Conservation (phyloP, 169 alveolate species). For the Cryptosporidium meleagridis region DNA sequence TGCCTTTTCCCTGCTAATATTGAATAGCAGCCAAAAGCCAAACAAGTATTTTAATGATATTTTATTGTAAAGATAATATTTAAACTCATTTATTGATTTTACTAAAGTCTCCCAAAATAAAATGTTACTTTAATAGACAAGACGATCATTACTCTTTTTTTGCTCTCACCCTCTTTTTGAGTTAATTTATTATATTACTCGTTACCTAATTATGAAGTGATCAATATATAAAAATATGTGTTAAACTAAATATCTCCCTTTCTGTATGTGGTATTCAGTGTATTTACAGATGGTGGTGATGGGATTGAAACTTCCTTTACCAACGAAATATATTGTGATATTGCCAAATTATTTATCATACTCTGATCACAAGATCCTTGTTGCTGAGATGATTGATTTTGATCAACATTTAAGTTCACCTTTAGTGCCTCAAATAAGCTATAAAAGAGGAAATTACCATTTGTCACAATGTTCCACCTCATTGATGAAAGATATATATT, state of each 20-base stretch:
- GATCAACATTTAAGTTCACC: not conserved
- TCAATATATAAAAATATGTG: not conserved
- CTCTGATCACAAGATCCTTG: constrained; percentile 3
- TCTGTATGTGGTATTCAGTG: constrained; percentile 40
- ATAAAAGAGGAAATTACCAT: constrained; percentile 45
- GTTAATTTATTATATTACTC: too few species aligned
- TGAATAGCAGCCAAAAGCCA: not conserved
- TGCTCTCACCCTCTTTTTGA: not conserved
- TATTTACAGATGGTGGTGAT: constrained; percentile 51
- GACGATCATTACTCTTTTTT: too few species aligned
- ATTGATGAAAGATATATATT: constrained; percentile 41
- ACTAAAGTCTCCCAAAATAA: too few species aligned
- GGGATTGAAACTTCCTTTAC: constrained; percentile 65
- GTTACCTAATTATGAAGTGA: not conserved
- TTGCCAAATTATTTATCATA: constrained; percentile 46
- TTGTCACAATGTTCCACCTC: constrained; percentile 67
- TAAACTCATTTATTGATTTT: too few species aligned
- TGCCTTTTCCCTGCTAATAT: not conserved
- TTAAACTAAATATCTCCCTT: not conserved
- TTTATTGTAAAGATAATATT: not conserved
- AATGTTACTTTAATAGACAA: too few species aligned
- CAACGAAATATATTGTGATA: constrained; percentile 32
- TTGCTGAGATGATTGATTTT: not conserved
- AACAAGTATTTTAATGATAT: not conserved
- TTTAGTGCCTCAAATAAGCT: constrained; percentile 36